Percentiles rank a stretch among this genome's conserved stretches.
Evolutionary conservation across 768 basidiomycete genomes (phyloP).

Genomic region (Omphalotus guepiniiformis): DNA sequence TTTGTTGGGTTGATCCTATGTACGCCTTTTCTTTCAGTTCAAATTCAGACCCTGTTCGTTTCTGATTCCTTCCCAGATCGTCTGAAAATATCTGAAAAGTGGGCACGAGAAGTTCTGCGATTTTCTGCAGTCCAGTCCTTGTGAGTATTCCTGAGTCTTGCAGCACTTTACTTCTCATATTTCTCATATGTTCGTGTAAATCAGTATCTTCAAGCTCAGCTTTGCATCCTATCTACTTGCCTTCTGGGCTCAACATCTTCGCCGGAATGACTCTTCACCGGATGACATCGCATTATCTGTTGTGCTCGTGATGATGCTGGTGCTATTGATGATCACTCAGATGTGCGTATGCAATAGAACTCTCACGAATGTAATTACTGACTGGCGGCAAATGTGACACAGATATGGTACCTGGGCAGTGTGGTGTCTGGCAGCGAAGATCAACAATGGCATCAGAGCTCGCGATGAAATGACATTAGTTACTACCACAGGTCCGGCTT

Average conservation of each 20-base stretch:
- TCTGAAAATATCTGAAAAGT: background rate
- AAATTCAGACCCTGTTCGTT: background rate
- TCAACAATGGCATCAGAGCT: too few relatives aligned
- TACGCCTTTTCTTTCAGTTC: background rate
- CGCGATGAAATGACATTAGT: too few relatives aligned
- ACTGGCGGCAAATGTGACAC: background rate
- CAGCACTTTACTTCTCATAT: background rate
- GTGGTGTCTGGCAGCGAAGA: background rate
- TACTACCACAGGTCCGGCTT: too few relatives aligned
- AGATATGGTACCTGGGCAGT: constrained; percentile 4
- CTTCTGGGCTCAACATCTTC: constrained; percentile 1
- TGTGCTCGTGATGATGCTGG: background rate
- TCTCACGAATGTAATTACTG: background rate
- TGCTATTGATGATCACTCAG: background rate
- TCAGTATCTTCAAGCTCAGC: constrained; percentile 2
- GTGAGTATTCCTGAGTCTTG: background rate
- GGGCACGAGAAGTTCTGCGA: background rate
- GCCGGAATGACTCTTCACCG: background rate
- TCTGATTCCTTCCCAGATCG: background rate
- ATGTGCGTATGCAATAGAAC: background rate
- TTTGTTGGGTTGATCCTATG: constrained; percentile 1
- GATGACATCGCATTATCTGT: constrained; percentile 3
- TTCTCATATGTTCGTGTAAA: background rate
- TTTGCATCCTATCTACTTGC: background rate
- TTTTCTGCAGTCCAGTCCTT: background rate